Evolutionary conservation across 139 green algal species (phyloP), one percentile per base, ranked within the genome.

Genomic region (Chlamydomonas asymmetrica): DNA sequence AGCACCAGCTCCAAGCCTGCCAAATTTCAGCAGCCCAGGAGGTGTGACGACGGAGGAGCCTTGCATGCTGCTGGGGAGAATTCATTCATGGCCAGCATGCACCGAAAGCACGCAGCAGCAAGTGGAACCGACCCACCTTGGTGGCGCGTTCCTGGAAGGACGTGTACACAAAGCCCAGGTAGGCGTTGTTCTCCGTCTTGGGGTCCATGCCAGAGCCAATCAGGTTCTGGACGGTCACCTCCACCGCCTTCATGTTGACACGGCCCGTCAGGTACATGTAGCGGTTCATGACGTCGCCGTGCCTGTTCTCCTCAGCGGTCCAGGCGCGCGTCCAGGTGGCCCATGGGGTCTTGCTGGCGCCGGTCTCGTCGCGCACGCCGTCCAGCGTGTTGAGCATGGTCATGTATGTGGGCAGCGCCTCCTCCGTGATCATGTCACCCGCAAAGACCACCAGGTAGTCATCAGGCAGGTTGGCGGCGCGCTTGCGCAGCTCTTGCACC

Each of bases 351-450:
- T 81, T 68, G 32, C 84, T 80, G 18, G 94, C 94, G 59, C 95
- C 95, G 29, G 86, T 98, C 83, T 98, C 92, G 73, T 99, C 95
- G 20, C 92, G 79, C 29, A 96, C 93, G 35, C 95, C 97, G 66
- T 99, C 97, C 59, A 99, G 88, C 7, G 95, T 98, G 90, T 99
- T 99, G 35, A 99, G 85, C 97, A 99, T 99, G 80, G 93, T 96
- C 96, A 99, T 98, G 88, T 99, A 99, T n/a, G 96, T 99, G 41
- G 97, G 97, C 68, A 99, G 88, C 31, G 96, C 97, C 89, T 99
- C 97, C 91, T 99, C 97, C 4, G 95, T 99, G 79, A 98, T 95
- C 91, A 95, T 97, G 82, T 98, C 94, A 52, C 90, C 89, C 18
- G 95, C 89, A 56, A 99, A 89, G 20, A 91, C 89, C 32, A 99